Evolutionary conservation across 345 rosid genomes (phyloP), one percentile per base, ranked within the genome.

Genomic region (Ceriops zippeliana): DNA sequence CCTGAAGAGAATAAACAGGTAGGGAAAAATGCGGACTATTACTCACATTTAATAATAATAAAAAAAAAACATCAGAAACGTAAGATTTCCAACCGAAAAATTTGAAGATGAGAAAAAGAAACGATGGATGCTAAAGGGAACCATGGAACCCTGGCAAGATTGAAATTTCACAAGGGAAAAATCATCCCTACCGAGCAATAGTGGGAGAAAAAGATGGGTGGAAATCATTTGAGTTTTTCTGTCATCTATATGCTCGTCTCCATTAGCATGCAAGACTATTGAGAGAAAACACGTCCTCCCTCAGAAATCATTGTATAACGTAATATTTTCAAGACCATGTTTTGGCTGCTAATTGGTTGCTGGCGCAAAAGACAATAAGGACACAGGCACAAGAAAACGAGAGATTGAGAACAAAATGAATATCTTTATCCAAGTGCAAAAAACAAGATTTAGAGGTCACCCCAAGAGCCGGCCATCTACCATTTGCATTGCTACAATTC

Each of bases 1-100:
- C 96, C 98, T 91, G 84, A 53, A 81, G 31, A 54, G 46, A 5
- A 70, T 66, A 70, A 58, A 59, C 16, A 28, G 35, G 7, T 63
- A 65, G n/a, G 27, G 7, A 15, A 15, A 46, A 69, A 73, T 57
- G 47, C 24, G 63, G 46, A 31, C 49, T 56, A 27, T 30, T 70
- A 22, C 26, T 63, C 62, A 64, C 8, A 47, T 56, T 52, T 70
- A 42, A 13, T 42, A 31, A 31, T 0, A 22, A 68, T n/a, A 13
- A 21, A 34, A 73, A 67, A 16, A 6, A 67, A 17, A 34, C 32
- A 2, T 20, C 46, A 42, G 47, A 54, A 70, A 59, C n/a, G 4
- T 62, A 65, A 53, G 58, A 49, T 42, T 42, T 42, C 19, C 49
- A 13, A 13, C 49, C 13, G 13, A 1, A 42, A 42, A 52, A 31